Evolutionary conservation across 1,284 basidiomycete species (phyloP).

Genomic region (Coniophora puteana): DNA sequence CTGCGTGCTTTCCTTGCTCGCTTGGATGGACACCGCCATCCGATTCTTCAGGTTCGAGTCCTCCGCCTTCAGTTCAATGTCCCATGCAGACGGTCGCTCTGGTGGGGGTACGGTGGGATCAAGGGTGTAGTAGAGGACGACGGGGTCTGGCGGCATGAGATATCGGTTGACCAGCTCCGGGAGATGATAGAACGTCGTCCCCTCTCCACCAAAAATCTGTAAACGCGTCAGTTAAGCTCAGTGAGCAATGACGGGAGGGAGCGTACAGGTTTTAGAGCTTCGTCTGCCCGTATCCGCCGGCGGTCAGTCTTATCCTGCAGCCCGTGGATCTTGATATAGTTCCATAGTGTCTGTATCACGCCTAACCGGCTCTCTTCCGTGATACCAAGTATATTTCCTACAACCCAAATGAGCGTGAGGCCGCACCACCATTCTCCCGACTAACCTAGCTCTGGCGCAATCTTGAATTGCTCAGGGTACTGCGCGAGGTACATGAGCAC

Average conservation of each 20-base stretch:
- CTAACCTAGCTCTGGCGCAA: conserved; percentile 73
- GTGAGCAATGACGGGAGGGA: background rate
- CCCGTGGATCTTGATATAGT: conserved; percentile 84
- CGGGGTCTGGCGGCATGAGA: conserved; percentile 77
- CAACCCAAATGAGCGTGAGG: conserved; percentile 10
- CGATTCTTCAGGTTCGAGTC: conserved; percentile 73
- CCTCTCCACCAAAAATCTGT: conserved; percentile 66
- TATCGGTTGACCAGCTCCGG: conserved; percentile 85
- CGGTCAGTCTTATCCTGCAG: conserved; percentile 91
- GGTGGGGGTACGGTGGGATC: conserved; percentile 55
- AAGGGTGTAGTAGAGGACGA: conserved; percentile 79
- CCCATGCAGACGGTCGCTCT: conserved; percentile 73
- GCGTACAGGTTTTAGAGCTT: conserved; percentile 61
- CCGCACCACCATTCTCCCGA: conserved; percentile 1
- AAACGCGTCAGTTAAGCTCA: conserved; percentile 3
- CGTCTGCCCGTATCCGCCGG: conserved; percentile 75
- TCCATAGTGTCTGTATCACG: conserved; percentile 86
- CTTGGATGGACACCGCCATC: conserved; percentile 74
- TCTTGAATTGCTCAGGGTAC: conserved; percentile 83
- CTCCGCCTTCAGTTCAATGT: conserved; percentile 89
- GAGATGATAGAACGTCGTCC: conserved; percentile 76
- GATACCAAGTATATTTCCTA: conserved; percentile 69
- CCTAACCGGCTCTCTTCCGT: conserved; percentile 86
- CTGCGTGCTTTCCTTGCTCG: conserved; percentile 65
- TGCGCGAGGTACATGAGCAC: conserved; percentile 84